Conservation (phyloP, 2,329 filamentous ascomycete genomes). For the Colletotrichum salicis region DNA sequence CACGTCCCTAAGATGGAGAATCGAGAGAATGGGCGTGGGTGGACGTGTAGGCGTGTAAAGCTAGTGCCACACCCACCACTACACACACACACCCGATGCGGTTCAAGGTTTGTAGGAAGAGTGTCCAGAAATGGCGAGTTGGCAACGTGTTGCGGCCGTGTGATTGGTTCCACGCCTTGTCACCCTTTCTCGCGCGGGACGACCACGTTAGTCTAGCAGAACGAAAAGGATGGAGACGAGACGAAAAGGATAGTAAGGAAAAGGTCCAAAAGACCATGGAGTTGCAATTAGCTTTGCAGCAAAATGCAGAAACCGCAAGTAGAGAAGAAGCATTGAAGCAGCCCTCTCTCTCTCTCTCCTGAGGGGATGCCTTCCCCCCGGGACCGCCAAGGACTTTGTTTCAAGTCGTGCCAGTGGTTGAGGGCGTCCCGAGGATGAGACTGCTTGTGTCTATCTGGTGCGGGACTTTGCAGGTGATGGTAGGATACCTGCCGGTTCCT, state of each 20-base stretch:
- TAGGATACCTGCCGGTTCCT: background rate
- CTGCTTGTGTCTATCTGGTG: constrained; percentile 19
- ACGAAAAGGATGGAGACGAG: background rate
- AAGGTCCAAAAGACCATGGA: constrained; percentile 1
- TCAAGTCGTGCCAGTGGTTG: constrained; percentile 28
- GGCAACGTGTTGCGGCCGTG: constrained; percentile 12
- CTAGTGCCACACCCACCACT: background rate
- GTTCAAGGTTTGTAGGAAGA: constrained; percentile 3
- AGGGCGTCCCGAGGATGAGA: constrained; percentile 21
- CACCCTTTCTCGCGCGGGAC: background rate
- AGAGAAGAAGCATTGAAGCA: background rate
- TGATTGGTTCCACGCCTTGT: constrained; percentile 9
- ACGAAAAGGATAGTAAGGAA: background rate
- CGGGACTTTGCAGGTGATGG: constrained; percentile 4
- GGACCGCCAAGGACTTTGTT: constrained; percentile 16
- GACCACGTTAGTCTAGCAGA: background rate
- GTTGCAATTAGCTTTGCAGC: constrained; percentile 6
- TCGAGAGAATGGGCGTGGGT: background rate
- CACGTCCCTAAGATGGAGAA: background rate
- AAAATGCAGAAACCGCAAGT: background rate
- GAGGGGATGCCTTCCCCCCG: no score
- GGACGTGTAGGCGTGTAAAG: background rate
- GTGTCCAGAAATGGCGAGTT: constrained; percentile 11
- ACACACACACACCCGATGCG: background rate
- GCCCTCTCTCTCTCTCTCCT: no score